These are phyloP conservation scores for Aristolochia californica DNA, from an alignment of 164 flowering plant genomes.

Conservation along the genomic window DNA sequence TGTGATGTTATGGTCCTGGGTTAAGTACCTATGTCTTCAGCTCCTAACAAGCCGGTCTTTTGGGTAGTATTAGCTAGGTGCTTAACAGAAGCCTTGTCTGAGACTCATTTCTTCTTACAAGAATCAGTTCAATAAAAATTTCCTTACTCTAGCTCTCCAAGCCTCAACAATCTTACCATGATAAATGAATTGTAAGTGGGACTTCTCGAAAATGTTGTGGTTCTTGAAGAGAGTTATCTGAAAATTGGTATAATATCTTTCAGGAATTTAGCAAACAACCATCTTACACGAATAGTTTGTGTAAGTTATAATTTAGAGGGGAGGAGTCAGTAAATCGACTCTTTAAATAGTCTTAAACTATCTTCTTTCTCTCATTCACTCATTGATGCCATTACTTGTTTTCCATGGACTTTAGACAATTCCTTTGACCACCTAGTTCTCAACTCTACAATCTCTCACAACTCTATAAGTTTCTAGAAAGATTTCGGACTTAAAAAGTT, in stretches of 20 bases:
- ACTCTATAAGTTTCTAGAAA: conserved; percentile 80
- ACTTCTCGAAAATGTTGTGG: too few species aligned
- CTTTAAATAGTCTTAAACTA: too few species aligned
- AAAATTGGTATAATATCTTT: conserved; percentile 2
- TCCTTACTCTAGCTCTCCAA: conserved; percentile 39
- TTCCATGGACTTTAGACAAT: conserved; percentile 83
- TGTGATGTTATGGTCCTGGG: too few species aligned
- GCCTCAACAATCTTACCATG: conserved; percentile 47
- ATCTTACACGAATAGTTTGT: conserved; percentile 53
- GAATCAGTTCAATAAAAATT: conserved; percentile 80
- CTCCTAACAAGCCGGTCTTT: too few species aligned
- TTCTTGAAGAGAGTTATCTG: neutral
- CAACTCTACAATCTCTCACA: conserved; percentile 61
- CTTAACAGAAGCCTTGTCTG: too few species aligned
- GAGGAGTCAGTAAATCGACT: too few species aligned
- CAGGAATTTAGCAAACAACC: conserved; percentile 73
- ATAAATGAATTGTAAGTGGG: conserved; percentile 60
- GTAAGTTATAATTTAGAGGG: conserved; percentile 52
- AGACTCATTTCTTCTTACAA: conserved; percentile 8
- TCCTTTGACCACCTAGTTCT: conserved; percentile 74
- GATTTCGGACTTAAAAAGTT: neutral
- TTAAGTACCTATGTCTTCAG: too few species aligned
- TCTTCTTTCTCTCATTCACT: neutral
- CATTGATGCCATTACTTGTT: neutral
- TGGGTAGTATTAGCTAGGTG: too few species aligned